Conservation (phyloP, 371 early-diverging fungal species). For the Mortierella sp. region DNA sequence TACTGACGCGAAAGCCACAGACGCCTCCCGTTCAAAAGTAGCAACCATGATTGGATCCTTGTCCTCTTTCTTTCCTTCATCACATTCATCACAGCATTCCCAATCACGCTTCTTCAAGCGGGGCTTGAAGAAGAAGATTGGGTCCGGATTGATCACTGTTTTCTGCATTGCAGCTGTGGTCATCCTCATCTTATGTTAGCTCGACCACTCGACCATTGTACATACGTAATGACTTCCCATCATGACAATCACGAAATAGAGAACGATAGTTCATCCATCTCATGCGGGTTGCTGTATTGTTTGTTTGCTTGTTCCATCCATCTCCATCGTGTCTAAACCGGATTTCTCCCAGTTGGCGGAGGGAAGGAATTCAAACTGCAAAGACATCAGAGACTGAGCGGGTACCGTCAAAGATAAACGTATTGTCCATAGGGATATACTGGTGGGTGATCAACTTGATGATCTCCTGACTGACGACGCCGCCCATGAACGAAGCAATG, state of each 20-base stretch:
- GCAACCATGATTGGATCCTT: background rate
- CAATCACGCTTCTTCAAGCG: constrained; percentile 14
- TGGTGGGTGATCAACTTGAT: constrained; percentile 94
- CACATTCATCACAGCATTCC: constrained; percentile 5
- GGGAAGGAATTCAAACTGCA: constrained; percentile 30
- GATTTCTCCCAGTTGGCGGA: too few relatives aligned
- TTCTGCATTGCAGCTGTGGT: constrained; percentile 47
- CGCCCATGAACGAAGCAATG: constrained; percentile 90
- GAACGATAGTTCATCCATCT: background rate
- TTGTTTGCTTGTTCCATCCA: background rate
- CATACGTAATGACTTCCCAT: background rate
- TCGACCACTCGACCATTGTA: background rate
- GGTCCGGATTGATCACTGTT: constrained; percentile 36
- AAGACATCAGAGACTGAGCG: constrained; percentile 45
- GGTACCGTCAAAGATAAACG: constrained; percentile 82
- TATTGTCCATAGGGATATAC: constrained; percentile 91
- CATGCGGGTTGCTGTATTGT: background rate
- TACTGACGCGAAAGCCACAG: background rate
- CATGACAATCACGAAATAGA: background rate
- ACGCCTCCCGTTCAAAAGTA: background rate
- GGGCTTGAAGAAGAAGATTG: constrained; percentile 25
- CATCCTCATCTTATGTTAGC: constrained; percentile 37
- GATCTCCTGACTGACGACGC: constrained; percentile 93
- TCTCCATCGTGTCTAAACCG: background rate
- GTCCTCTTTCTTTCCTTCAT: constrained; percentile 6